A percentile compares a stretch with the other conserved stretches of the same genome.
These are phyloP conservation scores for Sclerotinia nivalis DNA, from an alignment of 2,329 filamentous ascomycete species.

Conservation along the genomic window DNA sequence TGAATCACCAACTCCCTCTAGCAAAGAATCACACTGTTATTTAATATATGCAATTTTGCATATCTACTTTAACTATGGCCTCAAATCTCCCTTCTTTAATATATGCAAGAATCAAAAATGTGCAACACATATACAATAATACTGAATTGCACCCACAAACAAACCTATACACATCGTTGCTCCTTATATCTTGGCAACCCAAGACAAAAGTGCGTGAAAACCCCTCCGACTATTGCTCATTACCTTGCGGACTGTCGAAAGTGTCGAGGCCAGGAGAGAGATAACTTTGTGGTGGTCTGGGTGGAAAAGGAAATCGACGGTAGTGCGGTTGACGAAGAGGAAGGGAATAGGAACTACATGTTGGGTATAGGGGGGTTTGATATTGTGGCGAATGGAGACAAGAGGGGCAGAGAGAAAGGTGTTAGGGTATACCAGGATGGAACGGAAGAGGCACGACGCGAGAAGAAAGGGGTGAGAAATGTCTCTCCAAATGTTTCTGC, in stretches of 20 bases:
- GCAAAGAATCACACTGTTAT: constrained; percentile 5
- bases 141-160: constrained; percentile 5
- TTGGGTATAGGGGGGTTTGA: constrained; percentile 8
- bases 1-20: constrained; percentile 5
- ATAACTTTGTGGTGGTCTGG: constrained; percentile 4
- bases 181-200: not conserved
- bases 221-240: not conserved
- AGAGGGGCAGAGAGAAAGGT: not conserved
- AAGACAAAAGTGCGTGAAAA: not conserved
- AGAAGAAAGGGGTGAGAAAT: not conserved
- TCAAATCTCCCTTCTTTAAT: not conserved
- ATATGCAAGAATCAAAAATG: constrained; percentile 4
- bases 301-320: not conserved
- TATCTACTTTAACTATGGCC: not conserved
- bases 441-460: not conserved
- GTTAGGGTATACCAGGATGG: constrained; percentile 1
- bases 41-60: not conserved
- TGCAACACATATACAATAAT: constrained; percentile 17
- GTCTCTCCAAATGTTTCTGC: not conserved
- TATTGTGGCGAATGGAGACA: not conserved
- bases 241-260: constrained; percentile 6
- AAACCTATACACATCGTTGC: constrained; percentile 10
- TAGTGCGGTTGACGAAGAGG: not conserved
- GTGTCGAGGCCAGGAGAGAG: constrained; percentile 6
- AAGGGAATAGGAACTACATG: not conserved